Base-by-base conservation (phyloP, 805 yeast genomes). In the Ogataea pignaliae region DNA sequence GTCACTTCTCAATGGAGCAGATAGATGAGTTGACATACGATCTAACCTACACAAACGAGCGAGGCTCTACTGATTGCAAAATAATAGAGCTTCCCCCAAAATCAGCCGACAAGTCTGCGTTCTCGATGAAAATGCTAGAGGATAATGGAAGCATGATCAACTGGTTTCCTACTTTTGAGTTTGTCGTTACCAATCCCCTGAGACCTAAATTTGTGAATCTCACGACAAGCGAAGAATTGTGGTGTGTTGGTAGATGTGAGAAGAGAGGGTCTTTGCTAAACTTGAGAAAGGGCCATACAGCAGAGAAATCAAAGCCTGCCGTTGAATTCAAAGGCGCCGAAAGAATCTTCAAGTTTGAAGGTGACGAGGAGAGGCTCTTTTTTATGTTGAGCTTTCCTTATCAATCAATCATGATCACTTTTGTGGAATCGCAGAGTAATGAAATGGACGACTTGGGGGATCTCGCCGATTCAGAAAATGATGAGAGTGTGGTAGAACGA, bases 151-250 rank as follows among this genome's bases (percentile, higher is more conserved):
- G 55, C 9, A 34, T 44, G 8, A 38, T 40, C 3, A 50, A 52
- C 39, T 55, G 63, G 54, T 55, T 51, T 36, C 68, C 68, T 4
- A 44, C 56, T 1, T 51, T 56, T 39, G 65, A 61, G 37, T 59
- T 43, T 40, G 32, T 42, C 1, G 33, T 60, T 9, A 54, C 60
- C 3, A 35, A 42, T 3, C 45, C 62, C 1, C 29, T 48, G 1
- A 35, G 42, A 17, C 38, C 55, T 3, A 54, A 46, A 15, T 40
- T 46, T 29, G 54, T 54, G 8, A 54, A 50, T 36, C 44, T 50
- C 14, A 40, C 48, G 2, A 44, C 60, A 9, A 47, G 55, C 3
- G 46, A 60, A 29, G 66, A 63, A 39, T 37, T 64, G 3, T 64
- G 69, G 69, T 48, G 56, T 31, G 40, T 55, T n/a, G 60, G 63